Evolutionary conservation across 78 protist species (phyloP).

Genomic region (Anaeramoeba ignava): DNA sequence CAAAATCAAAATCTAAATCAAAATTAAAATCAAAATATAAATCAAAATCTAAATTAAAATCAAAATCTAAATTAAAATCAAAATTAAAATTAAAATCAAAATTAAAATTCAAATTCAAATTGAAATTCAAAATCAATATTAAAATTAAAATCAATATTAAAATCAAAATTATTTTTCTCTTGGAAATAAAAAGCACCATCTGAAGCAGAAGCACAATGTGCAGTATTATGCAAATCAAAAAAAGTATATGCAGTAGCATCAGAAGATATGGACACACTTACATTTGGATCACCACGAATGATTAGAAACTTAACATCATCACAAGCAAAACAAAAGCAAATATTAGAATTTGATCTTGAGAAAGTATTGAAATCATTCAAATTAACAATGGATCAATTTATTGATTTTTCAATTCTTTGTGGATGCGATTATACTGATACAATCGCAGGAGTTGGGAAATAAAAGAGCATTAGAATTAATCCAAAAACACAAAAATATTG

Average conservation of each 20-base stretch:
- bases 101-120: too few species aligned
- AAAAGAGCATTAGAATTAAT: conserved; percentile 18
- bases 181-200: conserved; percentile 67
- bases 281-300: conserved; percentile 67
- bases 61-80: too few species aligned
- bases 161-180: too few species aligned
- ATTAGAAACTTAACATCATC: conserved; percentile 59
- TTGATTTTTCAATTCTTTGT: conserved; percentile 82
- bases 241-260: conserved; percentile 72
- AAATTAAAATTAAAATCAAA: too few species aligned
- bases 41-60: too few species aligned
- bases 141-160: too few species aligned
- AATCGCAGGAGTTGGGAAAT: conserved; percentile 30
- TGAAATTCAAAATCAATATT: too few species aligned
- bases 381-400: conserved; percentile 70
- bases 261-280: conserved; percentile 96
- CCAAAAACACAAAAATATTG: conserved; percentile 15
- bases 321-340: conserved; percentile 68
- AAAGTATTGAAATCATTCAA: conserved; percentile 45
- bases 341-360: conserved; percentile 55
- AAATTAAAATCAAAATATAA: too few species aligned
- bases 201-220: conserved; percentile 98
- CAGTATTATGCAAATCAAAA: conserved; percentile 53
- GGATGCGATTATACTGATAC: conserved; percentile 36
- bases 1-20: too few species aligned